Base-by-base conservation (phyloP, 306 rosid genomes). In the Calophaca sinica region DNA sequence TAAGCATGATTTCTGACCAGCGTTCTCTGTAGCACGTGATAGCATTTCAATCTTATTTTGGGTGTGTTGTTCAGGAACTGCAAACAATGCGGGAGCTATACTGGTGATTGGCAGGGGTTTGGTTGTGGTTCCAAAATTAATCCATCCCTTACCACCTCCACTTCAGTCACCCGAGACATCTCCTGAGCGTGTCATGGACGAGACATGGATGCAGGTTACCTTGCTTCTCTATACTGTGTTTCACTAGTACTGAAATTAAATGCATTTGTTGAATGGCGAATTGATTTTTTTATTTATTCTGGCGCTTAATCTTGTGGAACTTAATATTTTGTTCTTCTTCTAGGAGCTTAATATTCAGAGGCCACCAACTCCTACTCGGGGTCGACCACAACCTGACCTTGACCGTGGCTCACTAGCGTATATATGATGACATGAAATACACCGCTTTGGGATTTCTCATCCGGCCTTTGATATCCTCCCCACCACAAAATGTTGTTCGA, bases 281-380 rank as follows among this genome's bases (percentile, higher is more conserved):
- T 15, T 13, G 36, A 7, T 42, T 42, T 42, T 7, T 42, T 42
- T 42, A 6, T 42, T 42, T 42, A 7, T 7, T 42, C 3, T 42
- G 11, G 38, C 49, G 36, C 45, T 39, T 58, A 58, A 20, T 35
- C 3, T 62, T 8, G 3, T 33, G 93, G 91, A 88, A 84, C 89
- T 87, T 35, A 92, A 93, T 78, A 84, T 13, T 3, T 29, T 31
- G 31, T 68, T 55, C 54, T 51, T 70, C 62, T 69, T 38, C 35
- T 69, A 96, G 99, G 99, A 96, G 85, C 94, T 96, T 59, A 96
- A 96, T 77, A 88, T 90, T 84, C 99, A 96, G 84, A 89, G 99
- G 85, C 99, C 99, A 4, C 99, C 99, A 7, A 96, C 99, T 67
- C 99, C 99, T 48, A 96, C 98, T 12, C 90, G 99, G 11, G 99